Evolutionary conservation across 352 stramenopile genomes (phyloP).

Genomic region (Globisporangium ultimum): DNA sequence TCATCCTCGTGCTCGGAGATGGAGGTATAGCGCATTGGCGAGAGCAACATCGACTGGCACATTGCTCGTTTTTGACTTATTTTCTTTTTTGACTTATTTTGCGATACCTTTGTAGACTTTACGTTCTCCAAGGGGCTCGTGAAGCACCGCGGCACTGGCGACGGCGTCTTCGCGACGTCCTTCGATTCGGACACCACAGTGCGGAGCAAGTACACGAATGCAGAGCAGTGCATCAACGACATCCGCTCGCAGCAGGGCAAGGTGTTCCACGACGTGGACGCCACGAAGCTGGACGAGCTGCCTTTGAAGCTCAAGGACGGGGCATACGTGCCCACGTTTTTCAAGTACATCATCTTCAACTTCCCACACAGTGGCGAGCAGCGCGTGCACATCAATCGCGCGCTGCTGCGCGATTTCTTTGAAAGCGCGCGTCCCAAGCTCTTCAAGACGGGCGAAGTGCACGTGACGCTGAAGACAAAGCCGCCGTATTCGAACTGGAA

Average conservation of each 20-base stretch:
- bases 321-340: constrained; percentile 39
- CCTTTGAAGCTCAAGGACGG: constrained; percentile 23
- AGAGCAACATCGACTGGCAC: background rate
- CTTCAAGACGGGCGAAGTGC: constrained; percentile 52
- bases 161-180: constrained; percentile 66
- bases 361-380: constrained; percentile 88
- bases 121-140: constrained; percentile 73
- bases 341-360: constrained; percentile 88
- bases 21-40: constrained; percentile 27
- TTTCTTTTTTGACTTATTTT: background rate
- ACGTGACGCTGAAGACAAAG: constrained; percentile 84
- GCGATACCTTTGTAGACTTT: constrained; percentile 44
- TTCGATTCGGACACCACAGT: constrained; percentile 71
- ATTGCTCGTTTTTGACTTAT: background rate
- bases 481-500: constrained; percentile 88
- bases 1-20: constrained; percentile 76
- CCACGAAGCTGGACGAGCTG: constrained; percentile 68
- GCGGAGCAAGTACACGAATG: constrained; percentile 76
- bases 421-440: constrained; percentile 70
- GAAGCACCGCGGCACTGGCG: constrained; percentile 54
- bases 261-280: constrained; percentile 80
- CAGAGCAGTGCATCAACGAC: constrained; percentile 57
- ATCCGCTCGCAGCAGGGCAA: constrained; percentile 34
- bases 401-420: constrained; percentile 81
- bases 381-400: constrained; percentile 85